Evolutionary conservation across 2,329 filamentous ascomycete genomes (phyloP), one percentile per base, ranked within the genome.

Genomic region (Monosporascus sp.): DNA sequence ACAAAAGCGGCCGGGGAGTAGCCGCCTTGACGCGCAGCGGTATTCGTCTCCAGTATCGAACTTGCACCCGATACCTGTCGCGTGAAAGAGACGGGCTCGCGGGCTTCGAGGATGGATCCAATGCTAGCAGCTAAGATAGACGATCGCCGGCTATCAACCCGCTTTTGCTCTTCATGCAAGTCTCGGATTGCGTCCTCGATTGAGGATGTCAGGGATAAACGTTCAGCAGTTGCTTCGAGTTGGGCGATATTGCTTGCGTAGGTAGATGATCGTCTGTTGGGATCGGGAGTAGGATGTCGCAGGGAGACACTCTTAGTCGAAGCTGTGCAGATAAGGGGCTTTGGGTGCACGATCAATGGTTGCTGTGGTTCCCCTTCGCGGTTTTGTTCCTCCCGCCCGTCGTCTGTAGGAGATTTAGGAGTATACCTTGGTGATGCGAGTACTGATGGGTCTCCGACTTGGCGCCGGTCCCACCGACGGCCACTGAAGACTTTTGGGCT

Each of bases 121-220:
- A 76, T 66, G 52, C 73, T 76, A 46, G 76, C 74, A 20, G 80
- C 82, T 45, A 82, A 74, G 49, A 85, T 74, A 8, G 84, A 87
- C 2, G 85, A 87, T 54, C 80, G 78, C 56, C 82, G 78, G 65
- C 84, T 89, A 65, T 88, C 87, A 65, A 77, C 82, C 60, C 83
- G 79, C 71, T 89, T 89, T 65, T 88, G 75, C 69, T 89, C 85
- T 56, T 83, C 76, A 69, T 89, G 85, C 59, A 90, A 76, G 64
- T 87, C 83, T 55, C 87, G 81, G 62, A 91, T 92, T 61, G 89
- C 87, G 73, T 88, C 83, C 63, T 88, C 87, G 64, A 91, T 88
- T 57, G 88, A 89, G 57, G 85, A 88, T 53, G 84, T 86, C 74
- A 82, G 81, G 61, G 86, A 89, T 68, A 92, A 76, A 59, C 84